Evolutionary conservation across 495 filamentous ascomycete genomes (phyloP).

Genomic region (Hapsidospora chrysogenum): DNA sequence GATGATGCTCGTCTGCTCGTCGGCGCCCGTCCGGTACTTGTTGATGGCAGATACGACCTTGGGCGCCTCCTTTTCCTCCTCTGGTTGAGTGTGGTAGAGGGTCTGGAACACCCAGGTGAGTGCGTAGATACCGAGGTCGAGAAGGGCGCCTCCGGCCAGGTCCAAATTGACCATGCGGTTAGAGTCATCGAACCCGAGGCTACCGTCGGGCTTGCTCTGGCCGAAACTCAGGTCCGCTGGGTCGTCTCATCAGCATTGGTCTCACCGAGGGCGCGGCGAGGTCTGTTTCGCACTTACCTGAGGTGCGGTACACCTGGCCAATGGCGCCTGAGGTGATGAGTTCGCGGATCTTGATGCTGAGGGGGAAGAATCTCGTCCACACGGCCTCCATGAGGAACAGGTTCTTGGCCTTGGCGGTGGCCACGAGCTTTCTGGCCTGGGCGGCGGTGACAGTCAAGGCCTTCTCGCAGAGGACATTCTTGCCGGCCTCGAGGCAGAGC

Average conservation of each 20-base stretch:
- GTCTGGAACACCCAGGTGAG: conserved; percentile 90
- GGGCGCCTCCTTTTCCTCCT: conserved; percentile 31
- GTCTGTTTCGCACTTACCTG: conserved; percentile 24
- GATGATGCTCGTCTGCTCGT: conserved; percentile 68
- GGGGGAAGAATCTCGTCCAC: conserved; percentile 85
- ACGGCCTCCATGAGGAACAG: conserved; percentile 94
- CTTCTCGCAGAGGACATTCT: conserved; percentile 88
- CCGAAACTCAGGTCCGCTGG: not conserved
- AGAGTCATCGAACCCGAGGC: conserved; percentile 26
- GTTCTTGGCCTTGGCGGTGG: conserved; percentile 61
- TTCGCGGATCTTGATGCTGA: conserved; percentile 58
- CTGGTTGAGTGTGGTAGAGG: conserved; percentile 63
- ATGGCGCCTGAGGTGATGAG: conserved; percentile 51
- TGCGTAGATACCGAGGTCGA: conserved; percentile 84
- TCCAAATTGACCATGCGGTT: conserved; percentile 79
- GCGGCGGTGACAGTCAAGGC: conserved; percentile 78
- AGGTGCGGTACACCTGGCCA: conserved; percentile 60
- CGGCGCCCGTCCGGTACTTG: conserved; percentile 65
- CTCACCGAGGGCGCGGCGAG: not conserved
- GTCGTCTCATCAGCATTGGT: not conserved
- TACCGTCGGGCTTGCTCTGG: conserved; percentile 13
- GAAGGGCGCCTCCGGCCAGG: conserved; percentile 67
- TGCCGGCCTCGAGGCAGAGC: conserved; percentile 65
- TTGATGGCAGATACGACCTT: conserved; percentile 43
- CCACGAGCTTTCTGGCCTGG: conserved; percentile 58